Percentiles rank a stretch among this genome's conserved stretches.
phyloP scores from a whole-genome alignment of 2,329 filamentous ascomycete species.

The Fusarium acutatum region DNA sequence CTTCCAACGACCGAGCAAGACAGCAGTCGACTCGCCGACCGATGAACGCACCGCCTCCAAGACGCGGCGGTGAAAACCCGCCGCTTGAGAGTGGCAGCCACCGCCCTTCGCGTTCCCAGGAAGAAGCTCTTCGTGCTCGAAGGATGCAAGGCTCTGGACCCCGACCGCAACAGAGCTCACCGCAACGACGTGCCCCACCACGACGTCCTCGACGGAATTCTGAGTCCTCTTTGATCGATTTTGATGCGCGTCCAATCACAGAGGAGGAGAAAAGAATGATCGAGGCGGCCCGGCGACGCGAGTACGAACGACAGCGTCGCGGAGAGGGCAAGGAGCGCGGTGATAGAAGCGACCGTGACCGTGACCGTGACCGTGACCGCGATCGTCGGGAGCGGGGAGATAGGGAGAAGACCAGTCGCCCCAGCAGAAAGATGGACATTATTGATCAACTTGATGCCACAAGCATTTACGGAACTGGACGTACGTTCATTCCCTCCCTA shows the following conservation, averaged over 20 bases:
- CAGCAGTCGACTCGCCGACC: conserved; percentile 52
- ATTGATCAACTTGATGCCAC: conserved; percentile 98
- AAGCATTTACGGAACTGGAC: conserved; percentile 90
- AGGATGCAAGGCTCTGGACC: conserved; percentile 48
- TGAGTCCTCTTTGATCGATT: conserved; percentile 76
- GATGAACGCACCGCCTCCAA: conserved; percentile 38
- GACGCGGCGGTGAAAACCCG: conserved; percentile 54
- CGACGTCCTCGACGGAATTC: conserved; percentile 75
- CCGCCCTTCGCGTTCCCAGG: conserved; percentile 71
- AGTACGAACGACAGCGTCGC: conserved; percentile 34
- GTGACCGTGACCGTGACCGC: conserved; percentile 54
- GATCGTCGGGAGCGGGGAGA: conserved; percentile 47
- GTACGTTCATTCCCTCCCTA: conserved; percentile 61
- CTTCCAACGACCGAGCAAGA: conserved; percentile 49
- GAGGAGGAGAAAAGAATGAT: conserved; percentile 59
- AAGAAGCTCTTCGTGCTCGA: conserved; percentile 67
- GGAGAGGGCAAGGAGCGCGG: conserved; percentile 37
- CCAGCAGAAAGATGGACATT: conserved; percentile 74
- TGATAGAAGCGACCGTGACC: conserved; percentile 48
- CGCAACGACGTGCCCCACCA: conserved; percentile 34
- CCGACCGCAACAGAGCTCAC: conserved; percentile 48
- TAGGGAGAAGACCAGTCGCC: conserved; percentile 58
- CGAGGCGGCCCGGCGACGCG: conserved; percentile 45
- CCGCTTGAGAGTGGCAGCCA: conserved; percentile 56
- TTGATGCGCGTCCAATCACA: conserved; percentile 64